phyloP scores from a whole-genome alignment of 805 yeast species.

The Saccharomycopsis guyanensis region DNA sequence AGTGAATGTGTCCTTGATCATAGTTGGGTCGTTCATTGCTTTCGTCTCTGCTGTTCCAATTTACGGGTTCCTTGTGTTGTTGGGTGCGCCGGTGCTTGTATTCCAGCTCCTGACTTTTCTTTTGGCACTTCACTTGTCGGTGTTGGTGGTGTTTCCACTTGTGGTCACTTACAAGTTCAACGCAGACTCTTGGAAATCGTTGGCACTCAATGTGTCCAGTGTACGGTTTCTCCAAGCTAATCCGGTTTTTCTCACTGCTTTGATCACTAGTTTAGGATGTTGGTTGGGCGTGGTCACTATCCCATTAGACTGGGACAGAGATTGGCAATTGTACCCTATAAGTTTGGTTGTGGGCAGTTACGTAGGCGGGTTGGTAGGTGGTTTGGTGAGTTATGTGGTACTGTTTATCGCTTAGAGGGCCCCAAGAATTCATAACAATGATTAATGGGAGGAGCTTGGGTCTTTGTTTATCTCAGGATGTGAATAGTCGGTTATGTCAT shows the following conservation, averaged over 20 bases:
- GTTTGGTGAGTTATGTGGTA: not conserved
- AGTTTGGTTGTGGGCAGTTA: conserved; percentile 77
- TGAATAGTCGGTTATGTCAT: no score
- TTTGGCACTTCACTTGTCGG: conserved; percentile 53
- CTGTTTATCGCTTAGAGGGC: not conserved
- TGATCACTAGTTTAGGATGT: conserved; percentile 47
- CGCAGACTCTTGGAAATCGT: conserved; percentile 35
- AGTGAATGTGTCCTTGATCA: conserved; percentile 19
- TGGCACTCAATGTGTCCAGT: conserved; percentile 5
- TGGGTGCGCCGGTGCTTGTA: conserved; percentile 74
- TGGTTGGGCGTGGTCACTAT: conserved; percentile 94
- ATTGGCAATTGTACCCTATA: conserved; percentile 95
- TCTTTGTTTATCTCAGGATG: no score
- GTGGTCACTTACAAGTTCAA: conserved; percentile 47
- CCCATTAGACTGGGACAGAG: conserved; percentile 96
- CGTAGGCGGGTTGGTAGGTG: conserved; percentile 61
- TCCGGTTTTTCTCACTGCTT: conserved; percentile 10
- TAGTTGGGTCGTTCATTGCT: conserved; percentile 16
- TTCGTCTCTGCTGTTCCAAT: conserved; percentile 25
- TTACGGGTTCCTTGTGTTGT: conserved; percentile 40
- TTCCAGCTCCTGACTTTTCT: conserved; percentile 47
- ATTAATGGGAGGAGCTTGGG: no score
- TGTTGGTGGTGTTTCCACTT: conserved; percentile 57
- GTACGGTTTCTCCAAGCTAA: conserved; percentile 10
- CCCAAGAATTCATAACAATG: no score